Evolutionary conservation across 2,329 filamentous ascomycete species (phyloP).

Genomic region (Trichophyton verrucosum): DNA sequence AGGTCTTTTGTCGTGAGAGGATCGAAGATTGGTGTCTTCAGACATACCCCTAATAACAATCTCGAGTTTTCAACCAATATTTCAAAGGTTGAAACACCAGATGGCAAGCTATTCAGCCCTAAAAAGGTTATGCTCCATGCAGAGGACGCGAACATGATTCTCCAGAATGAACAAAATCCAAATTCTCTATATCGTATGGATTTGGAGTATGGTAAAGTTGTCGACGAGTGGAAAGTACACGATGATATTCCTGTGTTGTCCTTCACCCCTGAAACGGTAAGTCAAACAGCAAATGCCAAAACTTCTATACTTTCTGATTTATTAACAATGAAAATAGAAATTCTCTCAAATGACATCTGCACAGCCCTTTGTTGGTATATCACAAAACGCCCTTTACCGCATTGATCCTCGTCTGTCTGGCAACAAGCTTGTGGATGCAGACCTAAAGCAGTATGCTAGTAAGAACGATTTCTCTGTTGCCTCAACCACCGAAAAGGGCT

Average conservation of each 20-base stretch:
- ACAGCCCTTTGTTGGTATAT: constrained; percentile 89
- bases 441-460: constrained; percentile 89
- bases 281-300: constrained; percentile 12
- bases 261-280: constrained; percentile 76
- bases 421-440: constrained; percentile 80
- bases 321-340: constrained; percentile 46
- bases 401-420: constrained; percentile 83
- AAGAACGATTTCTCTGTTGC: constrained; percentile 96
- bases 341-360: constrained; percentile 94
- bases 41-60: constrained; percentile 83
- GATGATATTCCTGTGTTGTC: constrained; percentile 87
- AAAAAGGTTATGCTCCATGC: constrained; percentile 96
- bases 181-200: constrained; percentile 96
- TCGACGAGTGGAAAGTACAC: constrained; percentile 97
- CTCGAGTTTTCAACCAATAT: constrained; percentile 96
- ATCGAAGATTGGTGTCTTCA: constrained; percentile 98
- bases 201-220: constrained; percentile 91
- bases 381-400: constrained; percentile 82
- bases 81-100: constrained; percentile 82
- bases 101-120: constrained; percentile 77
- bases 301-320: constrained; percentile 9
- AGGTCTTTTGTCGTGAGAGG: constrained; percentile 93
- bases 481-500: constrained; percentile 90
- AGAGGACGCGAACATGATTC: constrained; percentile 76
- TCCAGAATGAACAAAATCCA: constrained; percentile 70